Evolutionary conservation across 148 eudicot species (phyloP).

Genomic region (Silene conica): DNA sequence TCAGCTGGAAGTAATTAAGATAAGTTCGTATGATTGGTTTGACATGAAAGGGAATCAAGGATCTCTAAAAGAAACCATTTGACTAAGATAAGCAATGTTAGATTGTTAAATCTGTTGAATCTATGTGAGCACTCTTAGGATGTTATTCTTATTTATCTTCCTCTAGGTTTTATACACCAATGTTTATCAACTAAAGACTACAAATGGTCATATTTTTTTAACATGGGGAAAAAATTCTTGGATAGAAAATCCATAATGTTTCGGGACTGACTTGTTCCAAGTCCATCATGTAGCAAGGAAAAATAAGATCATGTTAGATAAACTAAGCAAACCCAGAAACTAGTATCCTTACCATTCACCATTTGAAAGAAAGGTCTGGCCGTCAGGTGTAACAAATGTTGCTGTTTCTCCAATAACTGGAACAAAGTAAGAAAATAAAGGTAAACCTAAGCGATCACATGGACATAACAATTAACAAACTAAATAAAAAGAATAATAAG

Average conservation of each 20-base stretch:
- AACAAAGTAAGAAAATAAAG: constrained; percentile 7
- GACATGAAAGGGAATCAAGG: too few species aligned
- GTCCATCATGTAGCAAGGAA: background rate
- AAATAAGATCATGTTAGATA: background rate
- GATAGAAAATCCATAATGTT: background rate
- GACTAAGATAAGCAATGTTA: too few species aligned
- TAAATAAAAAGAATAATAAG: constrained; percentile 1
- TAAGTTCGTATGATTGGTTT: too few species aligned
- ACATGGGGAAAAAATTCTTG: background rate
- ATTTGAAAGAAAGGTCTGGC: constrained; percentile 60
- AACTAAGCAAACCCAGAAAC: constrained; percentile 1
- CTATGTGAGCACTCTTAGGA: background rate
- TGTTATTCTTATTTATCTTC: background rate
- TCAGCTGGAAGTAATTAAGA: background rate
- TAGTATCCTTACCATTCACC: constrained; percentile 76
- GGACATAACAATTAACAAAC: background rate
- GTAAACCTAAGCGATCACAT: background rate
- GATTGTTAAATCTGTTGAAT: too few species aligned
- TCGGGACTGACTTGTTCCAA: background rate
- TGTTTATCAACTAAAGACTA: background rate
- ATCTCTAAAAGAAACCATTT: too few species aligned
- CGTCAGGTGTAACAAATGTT: constrained; percentile 61
- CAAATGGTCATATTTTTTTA: background rate
- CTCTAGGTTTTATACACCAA: background rate
- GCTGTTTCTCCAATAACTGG: constrained; percentile 93